These are phyloP conservation scores for Lactifluus pinguis DNA, from an alignment of 768 basidiomycete genomes.

Conservation along the genomic window DNA sequence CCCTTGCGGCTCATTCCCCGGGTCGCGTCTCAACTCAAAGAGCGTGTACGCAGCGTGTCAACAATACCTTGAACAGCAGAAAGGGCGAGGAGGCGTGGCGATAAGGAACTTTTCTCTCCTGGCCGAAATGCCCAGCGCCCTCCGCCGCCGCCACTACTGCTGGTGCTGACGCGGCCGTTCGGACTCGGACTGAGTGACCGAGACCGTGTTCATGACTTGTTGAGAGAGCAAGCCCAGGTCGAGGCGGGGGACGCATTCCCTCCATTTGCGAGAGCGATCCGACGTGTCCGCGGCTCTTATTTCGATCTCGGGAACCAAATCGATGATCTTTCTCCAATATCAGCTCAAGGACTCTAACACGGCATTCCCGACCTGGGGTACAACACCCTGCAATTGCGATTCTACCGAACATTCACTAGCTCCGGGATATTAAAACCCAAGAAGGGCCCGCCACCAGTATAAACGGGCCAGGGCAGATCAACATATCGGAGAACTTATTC, in stretches of 20 bases:
- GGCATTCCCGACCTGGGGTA: conserved; percentile 12
- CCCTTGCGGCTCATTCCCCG: conserved; percentile 40
- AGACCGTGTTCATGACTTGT: background rate
- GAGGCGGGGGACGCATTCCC: conserved; percentile 18
- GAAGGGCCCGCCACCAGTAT: conserved; percentile 14
- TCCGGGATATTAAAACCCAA: conserved; percentile 18
- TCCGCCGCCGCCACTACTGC: conserved; percentile 8
- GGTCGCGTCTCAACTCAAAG: conserved; percentile 53
- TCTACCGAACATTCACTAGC: conserved; percentile 20
- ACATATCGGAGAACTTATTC: conserved; percentile 1
- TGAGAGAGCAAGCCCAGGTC: conserved; percentile 13
- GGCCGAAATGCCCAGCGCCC: conserved; percentile 4
- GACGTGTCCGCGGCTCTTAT: conserved; percentile 18
- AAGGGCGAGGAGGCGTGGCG: conserved; percentile 33
- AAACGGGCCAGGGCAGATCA: conserved; percentile 13
- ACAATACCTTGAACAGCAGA: conserved; percentile 47
- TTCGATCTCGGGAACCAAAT: conserved; percentile 19
- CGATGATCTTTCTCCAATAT: conserved; percentile 19
- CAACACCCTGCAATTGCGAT: conserved; percentile 15
- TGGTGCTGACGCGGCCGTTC: background rate
- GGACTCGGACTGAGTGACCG: background rate
- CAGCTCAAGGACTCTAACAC: conserved; percentile 16
- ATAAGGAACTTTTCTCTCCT: conserved; percentile 36
- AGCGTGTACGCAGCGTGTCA: conserved; percentile 61
- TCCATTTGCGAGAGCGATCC: conserved; percentile 5